Conservation (phyloP, 805 yeast species). For the Helenozyma baotianmanensis region DNA sequence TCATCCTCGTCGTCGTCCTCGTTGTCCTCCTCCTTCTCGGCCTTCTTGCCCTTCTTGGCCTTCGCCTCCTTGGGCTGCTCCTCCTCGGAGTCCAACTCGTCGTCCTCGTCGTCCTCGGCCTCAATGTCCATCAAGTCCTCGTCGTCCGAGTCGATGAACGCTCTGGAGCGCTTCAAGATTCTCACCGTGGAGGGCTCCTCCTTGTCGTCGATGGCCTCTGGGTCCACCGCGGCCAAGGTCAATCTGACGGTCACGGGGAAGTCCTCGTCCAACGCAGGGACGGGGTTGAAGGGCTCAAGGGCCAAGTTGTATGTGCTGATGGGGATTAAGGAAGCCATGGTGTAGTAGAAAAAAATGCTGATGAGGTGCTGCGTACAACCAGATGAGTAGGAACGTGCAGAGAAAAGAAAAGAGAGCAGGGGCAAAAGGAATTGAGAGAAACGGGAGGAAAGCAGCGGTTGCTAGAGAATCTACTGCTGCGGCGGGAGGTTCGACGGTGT, state of each 20-base stretch:
- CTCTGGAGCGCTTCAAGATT: slow-evolving; percentile 66
- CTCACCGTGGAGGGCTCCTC: slow-evolving; percentile 85
- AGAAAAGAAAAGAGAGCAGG: too few relatives aligned
- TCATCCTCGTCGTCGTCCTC: slow-evolving; percentile 49
- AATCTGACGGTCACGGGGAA: slow-evolving; percentile 86
- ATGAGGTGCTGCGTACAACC: too few relatives aligned
- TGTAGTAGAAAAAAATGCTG: background rate
- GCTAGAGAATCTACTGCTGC: too few relatives aligned
- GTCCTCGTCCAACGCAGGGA: slow-evolving; percentile 80
- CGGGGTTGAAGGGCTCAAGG: slow-evolving; percentile 81
- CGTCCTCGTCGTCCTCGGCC: slow-evolving; percentile 42
- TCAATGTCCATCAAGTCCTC: slow-evolving; percentile 42
- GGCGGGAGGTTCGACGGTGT: too few relatives aligned
- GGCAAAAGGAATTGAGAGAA: too few relatives aligned
- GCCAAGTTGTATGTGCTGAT: slow-evolving; percentile 83
- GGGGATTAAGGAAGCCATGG: slow-evolving; percentile 73
- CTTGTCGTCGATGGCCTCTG: slow-evolving; percentile 76
- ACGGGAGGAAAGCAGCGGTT: too few relatives aligned
- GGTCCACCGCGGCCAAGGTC: slow-evolving; percentile 94
- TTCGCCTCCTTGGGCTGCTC: slow-evolving; percentile 18
- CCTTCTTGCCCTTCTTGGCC: slow-evolving; percentile 36
- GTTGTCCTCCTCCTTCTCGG: slow-evolving; percentile 47
- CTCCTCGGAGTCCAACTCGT: slow-evolving; percentile 39
- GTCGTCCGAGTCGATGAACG: slow-evolving; percentile 37
- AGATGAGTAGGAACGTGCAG: too few relatives aligned